Base-by-base conservation (phyloP, 2,329 filamentous ascomycete genomes). In the Phialophora tarda region DNA sequence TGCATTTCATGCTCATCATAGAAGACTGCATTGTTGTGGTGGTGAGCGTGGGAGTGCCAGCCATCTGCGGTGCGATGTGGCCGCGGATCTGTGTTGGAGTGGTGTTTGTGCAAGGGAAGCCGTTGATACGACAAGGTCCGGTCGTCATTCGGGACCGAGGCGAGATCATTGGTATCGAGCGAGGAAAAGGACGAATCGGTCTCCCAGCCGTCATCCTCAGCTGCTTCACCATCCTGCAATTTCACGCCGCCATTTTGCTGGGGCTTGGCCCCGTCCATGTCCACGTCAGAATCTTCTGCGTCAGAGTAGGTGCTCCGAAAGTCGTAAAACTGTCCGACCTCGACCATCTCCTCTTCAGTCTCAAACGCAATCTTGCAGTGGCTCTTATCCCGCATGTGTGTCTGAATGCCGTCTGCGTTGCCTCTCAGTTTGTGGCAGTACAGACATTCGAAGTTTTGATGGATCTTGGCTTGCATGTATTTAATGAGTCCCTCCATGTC, bases 301-400 rank as follows among this genome's bases (percentile, higher is more conserved):
- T 98, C 95, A 0, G 93, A 95, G 78, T 99, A 99, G 1, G 95
- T 97, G 79, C 91, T 91, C 71, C 91, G 87, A 84, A 99, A 99
- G 76, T 99, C 95, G 79, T 99, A 99, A 78, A 92, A 97, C 71
- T 98, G 92, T 64, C 95, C 95, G 74, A 99, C 92, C 63, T 96
- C 92, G 32, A 98, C 85, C 81, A 97, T 92, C 75, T 98, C 93
- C 41, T 91, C 89, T 76, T 97, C 92, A 0, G 89, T 90, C 59
- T 89, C 88, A 77, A 94, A 99, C 0, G 92, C 93, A 72, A 99
- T 96, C 86, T 93, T 97, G 85, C 94, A 98, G 79, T 99, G 95
- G 0, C 92, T 91, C 76, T 93, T 94, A 77, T 99, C 95, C 53
- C 92, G 89, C 95, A 99, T 99, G 77, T 99, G 95, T 0, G 93